Evolutionary conservation across 1,284 basidiomycete genomes (phyloP), one percentile per base, ranked within the genome.

Genomic region (Cryptococcus sp.): DNA sequence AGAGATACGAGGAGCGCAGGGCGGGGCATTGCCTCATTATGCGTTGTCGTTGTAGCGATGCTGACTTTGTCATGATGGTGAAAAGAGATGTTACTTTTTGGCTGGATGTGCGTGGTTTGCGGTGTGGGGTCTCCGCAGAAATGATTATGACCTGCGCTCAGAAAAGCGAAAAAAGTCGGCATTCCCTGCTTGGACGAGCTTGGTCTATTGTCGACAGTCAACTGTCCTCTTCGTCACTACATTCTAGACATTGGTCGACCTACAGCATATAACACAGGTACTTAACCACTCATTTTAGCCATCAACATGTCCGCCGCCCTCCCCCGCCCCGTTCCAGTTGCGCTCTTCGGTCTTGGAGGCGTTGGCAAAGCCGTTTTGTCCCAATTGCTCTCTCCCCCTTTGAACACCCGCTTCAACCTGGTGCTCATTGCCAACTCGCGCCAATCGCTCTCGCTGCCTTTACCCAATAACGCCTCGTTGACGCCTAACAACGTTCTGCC

Each of bases 281-380:
- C 25, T 25, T 25, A 40, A n/a, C 11, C 16, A 42, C 16, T 20
- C 35, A 20, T 15, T 47, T 42, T 54, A 54, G 27, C 45, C 41
- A 61, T 23, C 41, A 66, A 50, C 46, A 70, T 70, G 68, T 58
- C 66, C 25, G 16, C 54, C 40, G 49, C 55, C 17, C 53, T 51
- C 47, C 53, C 62, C 54, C 61, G 64, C 27, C 74, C 70, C 38
- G 66, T 75, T 50, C 77, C 78, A 46, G 85, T 94, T 57, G 90
- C 90, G 48, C 83, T 94, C 63, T 82, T 95, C 60, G 93, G 93
- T 60, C 84, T 91, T 47, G 93, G 93, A 15, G 88, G 93, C 56
- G 93, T 96, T 50, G 93, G 93, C 47, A 82, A 85, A 47, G 90
- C 92, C 73, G 85, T 95, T 68, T 83, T 95, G 71, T 78, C 82